Evolutionary conservation across 352 stramenopile genomes (phyloP).

Genomic region (Paralagenidium karlingii): DNA sequence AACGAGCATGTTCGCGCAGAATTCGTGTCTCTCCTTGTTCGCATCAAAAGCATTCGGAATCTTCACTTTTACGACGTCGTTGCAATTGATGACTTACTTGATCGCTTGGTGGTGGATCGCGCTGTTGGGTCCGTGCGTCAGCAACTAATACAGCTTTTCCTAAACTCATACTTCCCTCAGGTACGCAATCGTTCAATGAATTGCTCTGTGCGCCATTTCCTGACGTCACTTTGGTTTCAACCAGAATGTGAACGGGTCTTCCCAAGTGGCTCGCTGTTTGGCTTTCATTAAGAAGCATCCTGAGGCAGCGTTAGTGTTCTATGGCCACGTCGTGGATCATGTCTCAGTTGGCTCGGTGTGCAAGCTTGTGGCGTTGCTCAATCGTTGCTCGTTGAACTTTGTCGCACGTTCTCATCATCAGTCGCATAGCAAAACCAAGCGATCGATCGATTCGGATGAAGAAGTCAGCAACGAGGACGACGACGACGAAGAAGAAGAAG

Average conservation of each 20-base stretch:
- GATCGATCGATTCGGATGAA: constrained; percentile 28
- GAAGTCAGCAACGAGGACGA: constrained; percentile 44
- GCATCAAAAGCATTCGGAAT: constrained; percentile 81
- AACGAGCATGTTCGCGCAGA: constrained; percentile 75
- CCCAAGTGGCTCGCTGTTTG: constrained; percentile 69
- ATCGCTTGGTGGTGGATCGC: constrained; percentile 56
- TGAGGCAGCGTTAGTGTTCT: constrained; percentile 73
- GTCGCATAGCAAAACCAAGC: constrained; percentile 13
- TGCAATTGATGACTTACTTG: constrained; percentile 57
- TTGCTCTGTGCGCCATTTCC: background rate
- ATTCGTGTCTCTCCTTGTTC: constrained; percentile 61
- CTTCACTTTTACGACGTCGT: constrained; percentile 83
- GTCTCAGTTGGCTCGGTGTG: constrained; percentile 70
- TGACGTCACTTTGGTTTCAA: background rate
- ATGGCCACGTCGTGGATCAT: constrained; percentile 58
- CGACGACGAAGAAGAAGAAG: constrained; percentile 44
- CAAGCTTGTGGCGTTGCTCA: constrained; percentile 61
- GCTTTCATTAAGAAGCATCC: constrained; percentile 72
- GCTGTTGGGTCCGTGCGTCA: constrained; percentile 43
- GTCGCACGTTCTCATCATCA: constrained; percentile 14
- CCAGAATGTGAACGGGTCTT: constrained; percentile 64
- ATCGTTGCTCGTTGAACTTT: constrained; percentile 69
- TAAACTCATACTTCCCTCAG: constrained; percentile 84
- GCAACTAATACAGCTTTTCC: constrained; percentile 66
- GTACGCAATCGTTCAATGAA: no score